Evolutionary conservation across 306 rosid genomes (phyloP).

Genomic region (Biancaea sappan): DNA sequence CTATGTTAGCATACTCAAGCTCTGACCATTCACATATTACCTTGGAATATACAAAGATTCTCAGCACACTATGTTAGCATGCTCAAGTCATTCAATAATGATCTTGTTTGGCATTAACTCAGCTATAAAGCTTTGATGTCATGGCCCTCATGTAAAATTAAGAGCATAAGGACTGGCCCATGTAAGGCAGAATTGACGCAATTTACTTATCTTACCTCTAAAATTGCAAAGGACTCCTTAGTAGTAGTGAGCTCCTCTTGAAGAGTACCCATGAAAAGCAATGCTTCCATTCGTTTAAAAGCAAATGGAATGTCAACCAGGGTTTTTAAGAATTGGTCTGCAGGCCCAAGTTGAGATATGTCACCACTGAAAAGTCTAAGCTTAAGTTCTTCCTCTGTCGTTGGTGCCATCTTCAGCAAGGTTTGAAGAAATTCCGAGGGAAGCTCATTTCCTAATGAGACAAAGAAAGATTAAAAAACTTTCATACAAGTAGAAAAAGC

Average conservation of each 20-base stretch:
- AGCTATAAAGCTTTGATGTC: neutral
- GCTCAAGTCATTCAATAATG: neutral
- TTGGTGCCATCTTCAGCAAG: slow-evolving; percentile 88
- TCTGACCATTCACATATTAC: too few relatives aligned
- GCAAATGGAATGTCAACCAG: slow-evolving; percentile 82
- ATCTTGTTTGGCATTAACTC: neutral
- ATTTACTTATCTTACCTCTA: slow-evolving; percentile 63
- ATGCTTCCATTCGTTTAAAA: slow-evolving; percentile 77
- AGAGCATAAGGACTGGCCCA: slow-evolving; percentile 5
- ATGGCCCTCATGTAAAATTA: slow-evolving; percentile 3
- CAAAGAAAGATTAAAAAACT: slow-evolving; percentile 27
- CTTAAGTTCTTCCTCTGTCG: slow-evolving; percentile 87
- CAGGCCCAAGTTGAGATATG: slow-evolving; percentile 72
- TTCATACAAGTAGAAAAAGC: slow-evolving; percentile 18
- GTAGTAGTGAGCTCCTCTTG: slow-evolving; percentile 66
- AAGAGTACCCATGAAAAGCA: slow-evolving; percentile 79
- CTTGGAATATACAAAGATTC: neutral
- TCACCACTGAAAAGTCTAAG: slow-evolving; percentile 73
- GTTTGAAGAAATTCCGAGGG: slow-evolving; percentile 77
- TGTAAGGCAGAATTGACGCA: neutral
- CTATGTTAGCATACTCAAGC: too few relatives aligned
- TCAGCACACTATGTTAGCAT: neutral
- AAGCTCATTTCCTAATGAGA: slow-evolving; percentile 82
- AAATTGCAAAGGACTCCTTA: slow-evolving; percentile 60
- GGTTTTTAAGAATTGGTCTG: slow-evolving; percentile 83